Conservation (phyloP, 306 rosid species). For the Phaseolus lunatus region DNA sequence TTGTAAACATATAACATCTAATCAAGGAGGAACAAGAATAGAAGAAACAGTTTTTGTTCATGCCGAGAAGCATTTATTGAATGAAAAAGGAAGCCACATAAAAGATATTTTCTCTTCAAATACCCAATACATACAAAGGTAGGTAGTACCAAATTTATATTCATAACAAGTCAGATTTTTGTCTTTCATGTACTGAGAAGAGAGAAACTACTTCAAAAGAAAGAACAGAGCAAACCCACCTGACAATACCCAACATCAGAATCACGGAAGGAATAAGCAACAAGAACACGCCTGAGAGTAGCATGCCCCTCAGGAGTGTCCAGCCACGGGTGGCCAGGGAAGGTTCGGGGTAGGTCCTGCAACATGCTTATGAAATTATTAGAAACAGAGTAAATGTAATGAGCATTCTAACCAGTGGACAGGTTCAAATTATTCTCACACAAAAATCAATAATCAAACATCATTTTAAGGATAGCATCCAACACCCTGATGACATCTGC, state of each 20-base stretch:
- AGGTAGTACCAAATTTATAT: conserved; percentile 3
- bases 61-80: background rate
- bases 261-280: conserved; percentile 97
- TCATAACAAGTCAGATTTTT: background rate
- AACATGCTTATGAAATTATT: conserved; percentile 14
- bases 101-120: conserved; percentile 20
- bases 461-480: conserved; percentile 16
- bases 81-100: background rate
- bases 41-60: background rate
- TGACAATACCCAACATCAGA: conserved; percentile 99
- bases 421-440: conserved; percentile 20
- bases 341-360: conserved; percentile 95
- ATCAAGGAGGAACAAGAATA: background rate
- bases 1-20: conserved; percentile 9
- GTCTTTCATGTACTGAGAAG: background rate
- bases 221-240: conserved; percentile 53
- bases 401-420: background rate
- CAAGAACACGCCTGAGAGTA: conserved; percentile 94
- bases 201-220: background rate
- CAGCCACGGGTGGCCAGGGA: conserved; percentile 98
- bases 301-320: conserved; percentile 97
- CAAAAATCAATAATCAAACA: conserved; percentile 26
- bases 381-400: conserved; percentile 10
- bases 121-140: background rate
- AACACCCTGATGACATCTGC: conserved; percentile 3